phyloP scores from a whole-genome alignment of 1,284 basidiomycete genomes.

The Pyrrhoderma lamaoense region DNA sequence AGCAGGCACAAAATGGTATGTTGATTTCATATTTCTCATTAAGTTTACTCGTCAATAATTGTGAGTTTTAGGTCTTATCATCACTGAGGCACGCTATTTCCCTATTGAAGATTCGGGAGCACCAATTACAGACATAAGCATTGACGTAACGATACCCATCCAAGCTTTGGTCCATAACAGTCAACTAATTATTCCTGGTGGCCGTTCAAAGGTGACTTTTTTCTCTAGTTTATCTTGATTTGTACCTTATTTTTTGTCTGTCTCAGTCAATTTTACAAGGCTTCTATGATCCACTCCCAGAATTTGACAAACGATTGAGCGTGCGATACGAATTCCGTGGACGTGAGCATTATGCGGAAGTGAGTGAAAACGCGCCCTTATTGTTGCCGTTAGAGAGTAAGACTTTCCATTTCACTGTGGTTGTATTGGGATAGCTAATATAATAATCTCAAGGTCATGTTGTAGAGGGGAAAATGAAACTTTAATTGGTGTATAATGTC shows the following conservation, averaged over 20 bases:
- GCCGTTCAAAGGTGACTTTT: conserved; percentile 34
- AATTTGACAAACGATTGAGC: conserved; percentile 34
- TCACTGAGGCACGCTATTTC: conserved; percentile 68
- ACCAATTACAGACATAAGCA: conserved; percentile 41
- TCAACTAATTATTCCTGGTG: conserved; percentile 43
- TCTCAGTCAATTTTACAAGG: conserved; percentile 28
- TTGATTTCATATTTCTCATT: not conserved
- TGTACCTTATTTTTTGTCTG: no score
- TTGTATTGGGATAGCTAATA: not conserved
- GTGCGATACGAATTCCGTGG: conserved; percentile 44
- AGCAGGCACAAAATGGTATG: conserved; percentile 30
- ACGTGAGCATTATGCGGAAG: conserved; percentile 36
- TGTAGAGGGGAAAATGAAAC: not conserved
- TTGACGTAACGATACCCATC: conserved; percentile 75
- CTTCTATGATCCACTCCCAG: conserved; percentile 33
- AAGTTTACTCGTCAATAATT: conserved; percentile 7
- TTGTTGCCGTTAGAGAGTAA: conserved; percentile 37
- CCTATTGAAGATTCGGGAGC: conserved; percentile 44
- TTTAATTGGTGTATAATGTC: not conserved
- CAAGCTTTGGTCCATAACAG: conserved; percentile 74
- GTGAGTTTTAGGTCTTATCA: conserved; percentile 51
- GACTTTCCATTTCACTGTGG: not conserved
- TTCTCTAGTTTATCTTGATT: conserved; percentile 19
- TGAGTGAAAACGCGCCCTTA: conserved; percentile 36
- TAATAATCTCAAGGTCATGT: not conserved